Evolutionary conservation across 345 rosid species (phyloP), one percentile per base, ranked within the genome.

Genomic region (Hibiscus mutabilis): DNA sequence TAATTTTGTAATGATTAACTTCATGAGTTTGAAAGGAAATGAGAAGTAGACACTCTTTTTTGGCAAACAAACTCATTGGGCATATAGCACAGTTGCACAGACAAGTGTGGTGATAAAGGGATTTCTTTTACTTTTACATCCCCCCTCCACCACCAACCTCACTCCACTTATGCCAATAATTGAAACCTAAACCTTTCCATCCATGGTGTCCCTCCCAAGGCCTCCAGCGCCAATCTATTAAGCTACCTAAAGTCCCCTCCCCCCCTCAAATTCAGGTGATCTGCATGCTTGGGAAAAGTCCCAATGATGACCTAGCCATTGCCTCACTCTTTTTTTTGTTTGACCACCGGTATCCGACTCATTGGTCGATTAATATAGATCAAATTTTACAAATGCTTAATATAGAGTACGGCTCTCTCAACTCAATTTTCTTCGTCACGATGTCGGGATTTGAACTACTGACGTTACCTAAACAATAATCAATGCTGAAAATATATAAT

Each of bases 251-350:
- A 14, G 12, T 8, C 44, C 44, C 44, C 53, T 5, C 16, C 35
- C 31, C 52, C 68, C 53, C 52, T 65, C 69, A 65, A 42, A 21
- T 65, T 65, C 2, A 42, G 69, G 53, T 22, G 33, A 42, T 22
- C 33, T 22, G 53, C 69, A 42, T 65, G 53, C 69, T 65, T 42
- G 53, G 33, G 52, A 42, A 63, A 56, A 19, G 19, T 22, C 53
- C 13, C 33, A 22, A 65, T 42, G 31, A 65, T 65, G 67, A 37
- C 15, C 3, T 13, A 42, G 6, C 53, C 53, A 42, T 65, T 51
- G 42, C 69, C 69, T 65, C 33, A 65, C 19, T 13, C 12, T 56
- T 42, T 46, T 9, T 13, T 35, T 31, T 5, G 6, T 6, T 35
- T 3, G 0, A 35, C 8, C 0, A 6, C 2, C 0, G 1, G 40